phyloP scores from a whole-genome alignment of 768 basidiomycete genomes.

The Russula emetica region DNA sequence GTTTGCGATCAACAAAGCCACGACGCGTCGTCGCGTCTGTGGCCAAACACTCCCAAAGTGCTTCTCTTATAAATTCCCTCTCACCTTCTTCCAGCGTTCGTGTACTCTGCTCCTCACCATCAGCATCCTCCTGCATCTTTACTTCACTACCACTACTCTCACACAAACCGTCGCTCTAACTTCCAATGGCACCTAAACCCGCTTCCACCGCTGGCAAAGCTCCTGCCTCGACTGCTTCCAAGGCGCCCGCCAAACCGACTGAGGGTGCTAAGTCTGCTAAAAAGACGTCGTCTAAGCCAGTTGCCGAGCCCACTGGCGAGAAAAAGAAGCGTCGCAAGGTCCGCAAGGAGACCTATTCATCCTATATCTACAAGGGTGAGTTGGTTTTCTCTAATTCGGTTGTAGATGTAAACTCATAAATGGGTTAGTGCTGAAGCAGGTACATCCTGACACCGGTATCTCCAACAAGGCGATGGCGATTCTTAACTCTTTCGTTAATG shows the following conservation, averaged over 20 bases:
- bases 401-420: neutral
- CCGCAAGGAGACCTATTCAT: conserved; percentile 89
- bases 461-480: conserved; percentile 99
- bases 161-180: conserved; percentile 25
- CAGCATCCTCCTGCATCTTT: conserved; percentile 7
- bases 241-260: conserved; percentile 68
- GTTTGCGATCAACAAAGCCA: conserved; percentile 38
- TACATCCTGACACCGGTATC: conserved; percentile 98
- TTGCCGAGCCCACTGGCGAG: conserved; percentile 54
- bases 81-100: conserved; percentile 22
- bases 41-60: conserved; percentile 40
- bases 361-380: conserved; percentile 86
- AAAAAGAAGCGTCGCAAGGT: conserved; percentile 88
- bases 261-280: conserved; percentile 67
- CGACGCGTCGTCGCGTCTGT: conserved; percentile 35
- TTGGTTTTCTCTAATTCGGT: conserved; percentile 12
- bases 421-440: conserved; percentile 81
- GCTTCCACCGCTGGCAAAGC: conserved; percentile 83
- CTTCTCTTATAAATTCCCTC: conserved; percentile 34
- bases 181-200: conserved; percentile 63
- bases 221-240: conserved; percentile 62
- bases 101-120: conserved; percentile 9
- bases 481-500: conserved; percentile 93
- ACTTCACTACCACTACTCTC: neutral
- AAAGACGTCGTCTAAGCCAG: conserved; percentile 61